Conservation (phyloP, 78 protist genomes). For the Diacronema lutheri region DNA sequence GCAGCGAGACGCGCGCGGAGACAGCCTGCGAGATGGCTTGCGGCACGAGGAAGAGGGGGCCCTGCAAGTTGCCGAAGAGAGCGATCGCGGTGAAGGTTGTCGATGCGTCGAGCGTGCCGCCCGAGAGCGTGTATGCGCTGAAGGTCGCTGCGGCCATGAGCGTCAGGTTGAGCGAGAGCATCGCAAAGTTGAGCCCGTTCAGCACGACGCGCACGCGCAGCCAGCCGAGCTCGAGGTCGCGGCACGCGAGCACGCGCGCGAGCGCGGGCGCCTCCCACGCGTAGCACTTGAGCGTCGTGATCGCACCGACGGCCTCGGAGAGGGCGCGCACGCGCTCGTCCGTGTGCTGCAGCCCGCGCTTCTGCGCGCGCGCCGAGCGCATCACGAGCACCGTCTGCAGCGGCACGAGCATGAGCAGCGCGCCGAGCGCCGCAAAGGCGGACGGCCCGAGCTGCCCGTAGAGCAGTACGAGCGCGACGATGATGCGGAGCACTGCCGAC, state of each 20-base stretch:
- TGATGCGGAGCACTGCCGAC: background rate
- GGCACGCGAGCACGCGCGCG: too few relatives aligned
- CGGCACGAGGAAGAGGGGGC: background rate
- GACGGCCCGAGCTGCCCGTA: slow-evolving; percentile 35
- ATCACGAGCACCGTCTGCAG: slow-evolving; percentile 15
- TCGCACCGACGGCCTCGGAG: too few relatives aligned
- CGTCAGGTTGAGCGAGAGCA: too few relatives aligned
- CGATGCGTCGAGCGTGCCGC: background rate
- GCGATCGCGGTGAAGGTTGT: background rate
- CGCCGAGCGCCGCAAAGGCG: slow-evolving; percentile 60
- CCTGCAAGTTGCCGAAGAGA: background rate
- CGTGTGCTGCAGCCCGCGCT: too few relatives aligned
- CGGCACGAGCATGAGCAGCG: slow-evolving; percentile 60
- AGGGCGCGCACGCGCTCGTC: too few relatives aligned
- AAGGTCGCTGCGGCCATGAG: too few relatives aligned
- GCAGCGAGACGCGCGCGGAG: background rate
- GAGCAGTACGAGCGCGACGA: background rate
- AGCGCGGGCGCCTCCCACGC: too few relatives aligned
- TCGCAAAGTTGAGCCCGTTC: too few relatives aligned
- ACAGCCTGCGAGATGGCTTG: background rate
- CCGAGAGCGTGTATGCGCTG: background rate
- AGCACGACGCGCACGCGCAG: too few relatives aligned
- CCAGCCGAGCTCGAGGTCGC: too few relatives aligned
- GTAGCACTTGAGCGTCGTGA: too few relatives aligned
- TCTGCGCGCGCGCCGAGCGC: slow-evolving; percentile 37